Conservation (phyloP, 768 basidiomycete species). For the Suillus cothurnatus region DNA sequence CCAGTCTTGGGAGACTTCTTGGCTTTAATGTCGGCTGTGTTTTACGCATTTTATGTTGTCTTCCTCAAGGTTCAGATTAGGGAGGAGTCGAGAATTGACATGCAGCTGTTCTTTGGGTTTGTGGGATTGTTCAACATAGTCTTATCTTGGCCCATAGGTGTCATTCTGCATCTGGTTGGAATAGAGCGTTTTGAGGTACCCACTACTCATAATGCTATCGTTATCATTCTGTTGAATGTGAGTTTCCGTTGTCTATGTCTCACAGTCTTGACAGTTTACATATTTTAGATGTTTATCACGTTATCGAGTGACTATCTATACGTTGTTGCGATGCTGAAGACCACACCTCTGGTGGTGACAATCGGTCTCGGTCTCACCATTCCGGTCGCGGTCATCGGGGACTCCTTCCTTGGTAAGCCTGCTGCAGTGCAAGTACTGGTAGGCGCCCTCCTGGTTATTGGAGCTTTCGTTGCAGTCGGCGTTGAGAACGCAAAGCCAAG, state of each 20-base stretch:
- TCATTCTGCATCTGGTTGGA: constrained; percentile 73
- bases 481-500: constrained; percentile 49
- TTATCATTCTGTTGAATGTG: constrained; percentile 59
- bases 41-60: constrained; percentile 88
- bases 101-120: constrained; percentile 95
- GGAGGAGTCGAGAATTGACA: constrained; percentile 81
- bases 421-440: constrained; percentile 60
- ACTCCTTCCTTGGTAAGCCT: constrained; percentile 63
- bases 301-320: constrained; percentile 85
- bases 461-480: constrained; percentile 78
- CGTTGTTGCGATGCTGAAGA: constrained; percentile 93
- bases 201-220: constrained; percentile 45
- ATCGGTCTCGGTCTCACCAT: constrained; percentile 93
- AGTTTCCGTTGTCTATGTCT: constrained; percentile 22
- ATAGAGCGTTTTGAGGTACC: constrained; percentile 80
- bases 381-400: constrained; percentile 86
- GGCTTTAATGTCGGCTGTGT: constrained; percentile 83
- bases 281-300: constrained; percentile 76
- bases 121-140: constrained; percentile 87
- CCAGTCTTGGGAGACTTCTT: constrained; percentile 72
- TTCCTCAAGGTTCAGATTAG: constrained; percentile 87
- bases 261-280: background rate
- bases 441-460: constrained; percentile 77
- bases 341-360: constrained; percentile 91
- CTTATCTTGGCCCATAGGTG: constrained; percentile 72